phyloP scores from a whole-genome alignment of 2,329 filamentous ascomycete species.

The Paracamarosporium sp. region DNA sequence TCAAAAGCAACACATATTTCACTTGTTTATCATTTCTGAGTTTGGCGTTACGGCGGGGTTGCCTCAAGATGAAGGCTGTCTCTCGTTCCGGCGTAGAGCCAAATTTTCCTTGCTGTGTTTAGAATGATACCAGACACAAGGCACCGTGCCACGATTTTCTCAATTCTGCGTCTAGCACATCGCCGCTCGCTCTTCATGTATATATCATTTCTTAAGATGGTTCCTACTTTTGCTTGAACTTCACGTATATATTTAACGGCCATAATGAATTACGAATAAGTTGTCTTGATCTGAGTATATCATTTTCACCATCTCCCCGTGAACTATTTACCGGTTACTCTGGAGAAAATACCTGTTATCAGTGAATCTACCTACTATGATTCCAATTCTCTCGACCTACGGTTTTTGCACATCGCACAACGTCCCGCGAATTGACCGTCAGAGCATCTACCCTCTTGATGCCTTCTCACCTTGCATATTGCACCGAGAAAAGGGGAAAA shows the following conservation, averaged over 20 bases:
- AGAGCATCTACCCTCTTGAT: no score
- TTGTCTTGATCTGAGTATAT: background rate
- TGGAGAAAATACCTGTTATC: no score
- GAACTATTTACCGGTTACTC: background rate
- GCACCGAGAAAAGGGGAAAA: background rate
- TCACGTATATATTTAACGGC: slow-evolving; percentile 1
- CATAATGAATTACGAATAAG: background rate
- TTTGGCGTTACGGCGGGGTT: background rate
- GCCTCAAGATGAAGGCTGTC: background rate
- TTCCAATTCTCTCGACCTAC: no score
- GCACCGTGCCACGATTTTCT: background rate
- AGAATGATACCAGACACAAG: background rate
- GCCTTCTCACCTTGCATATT: no score
- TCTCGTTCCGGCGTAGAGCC: background rate
- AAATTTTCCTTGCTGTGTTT: background rate
- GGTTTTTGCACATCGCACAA: no score
- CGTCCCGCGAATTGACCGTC: no score
- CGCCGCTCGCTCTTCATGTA: background rate
- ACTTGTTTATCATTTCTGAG: background rate
- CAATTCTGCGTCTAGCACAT: background rate
- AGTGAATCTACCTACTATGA: no score
- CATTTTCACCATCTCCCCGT: background rate
- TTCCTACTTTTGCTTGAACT: background rate
- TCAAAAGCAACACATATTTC: background rate
- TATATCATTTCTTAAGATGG: background rate